Conservation (phyloP, 345 rosid genomes). For the Heritiera fomes region DNA sequence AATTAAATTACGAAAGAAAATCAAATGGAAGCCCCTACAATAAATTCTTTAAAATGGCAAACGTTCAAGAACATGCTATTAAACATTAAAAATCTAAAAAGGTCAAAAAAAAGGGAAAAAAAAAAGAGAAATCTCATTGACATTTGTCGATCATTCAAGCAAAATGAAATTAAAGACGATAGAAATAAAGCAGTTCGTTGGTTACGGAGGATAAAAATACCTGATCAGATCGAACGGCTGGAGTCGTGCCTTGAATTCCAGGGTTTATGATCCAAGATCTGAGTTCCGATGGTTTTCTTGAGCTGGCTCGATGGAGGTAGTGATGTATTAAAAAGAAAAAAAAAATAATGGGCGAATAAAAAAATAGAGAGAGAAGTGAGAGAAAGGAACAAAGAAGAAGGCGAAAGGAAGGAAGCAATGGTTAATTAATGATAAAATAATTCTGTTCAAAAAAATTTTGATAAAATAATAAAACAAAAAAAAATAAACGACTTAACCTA, state of each 20-base stretch:
- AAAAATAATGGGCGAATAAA: not conserved
- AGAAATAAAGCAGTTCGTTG: not conserved
- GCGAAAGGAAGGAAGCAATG: not conserved
- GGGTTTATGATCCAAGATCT: constrained; percentile 33
- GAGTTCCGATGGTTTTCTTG: constrained; percentile 3
- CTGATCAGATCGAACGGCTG: constrained; percentile 28
- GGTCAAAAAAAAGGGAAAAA: too few relatives aligned
- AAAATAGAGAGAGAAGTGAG: not conserved
- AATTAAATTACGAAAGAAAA: not conserved
- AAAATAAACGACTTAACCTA: not conserved
- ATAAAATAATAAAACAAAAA: not conserved
- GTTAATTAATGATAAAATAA: too few relatives aligned
- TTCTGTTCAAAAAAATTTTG: too few relatives aligned
- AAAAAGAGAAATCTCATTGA: not conserved
- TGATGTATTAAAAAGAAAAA: not conserved
- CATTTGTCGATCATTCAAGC: not conserved
- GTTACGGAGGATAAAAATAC: constrained; percentile 9
- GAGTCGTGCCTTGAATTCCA: constrained; percentile 2
- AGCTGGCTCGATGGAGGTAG: constrained; percentile 21
- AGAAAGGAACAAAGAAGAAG: not conserved
- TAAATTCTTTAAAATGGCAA: not conserved
- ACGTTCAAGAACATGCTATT: not conserved
- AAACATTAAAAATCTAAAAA: not conserved
- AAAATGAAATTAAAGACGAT: not conserved
- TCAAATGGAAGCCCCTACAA: constrained; percentile 10